Evolutionary conservation across 768 basidiomycete species (phyloP), one percentile per base, ranked within the genome.

Genomic region (Boletus reticuloceps): DNA sequence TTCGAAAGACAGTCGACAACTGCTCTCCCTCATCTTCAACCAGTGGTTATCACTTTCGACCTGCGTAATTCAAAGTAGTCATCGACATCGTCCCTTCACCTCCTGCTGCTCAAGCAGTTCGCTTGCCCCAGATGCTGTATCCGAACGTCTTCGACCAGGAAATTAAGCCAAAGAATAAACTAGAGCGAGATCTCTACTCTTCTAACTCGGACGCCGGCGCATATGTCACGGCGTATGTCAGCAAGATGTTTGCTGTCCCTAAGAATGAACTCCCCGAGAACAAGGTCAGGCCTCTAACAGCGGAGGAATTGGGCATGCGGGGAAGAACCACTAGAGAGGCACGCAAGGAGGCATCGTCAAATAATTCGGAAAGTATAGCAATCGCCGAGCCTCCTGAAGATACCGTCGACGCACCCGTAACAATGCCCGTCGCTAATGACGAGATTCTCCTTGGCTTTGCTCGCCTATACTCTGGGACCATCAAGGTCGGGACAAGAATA

Each of bases 181-280:
- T 96, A n/a, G 95, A 99, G 66, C 74, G 77, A 57, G 89, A 91
- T 56, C 75, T 98, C 16, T 98, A 87, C 72, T 69, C 80, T 0
- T 91, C 94, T 41, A 82, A 83, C 50, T 79, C 81, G 2, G 76
- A 64, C 2, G 59, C 80, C 2, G 77, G 78, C 7, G 85, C 88
- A 0, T 82, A 74, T 53, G 77, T 94, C 13, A 82, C 86, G 16
- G 96, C 88, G 7, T 97, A 94, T 70, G 89, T 98, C 45, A 96
- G 92, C 79, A 99, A 98, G 72, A 99, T 98, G 96, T 98, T 98
- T 65, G 94, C 94, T 1, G 88, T 98, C 0, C 74, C 84, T n/a
- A 74, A 71, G 20, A 82, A 82, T 52, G 89, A 94, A 46, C 75
- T 99, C 22, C 96, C 96, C 0, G 90, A 94, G 66, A 86, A 89